Evolutionary conservation across 805 yeast species (phyloP).

Genomic region (Ogataea methanolica): DNA sequence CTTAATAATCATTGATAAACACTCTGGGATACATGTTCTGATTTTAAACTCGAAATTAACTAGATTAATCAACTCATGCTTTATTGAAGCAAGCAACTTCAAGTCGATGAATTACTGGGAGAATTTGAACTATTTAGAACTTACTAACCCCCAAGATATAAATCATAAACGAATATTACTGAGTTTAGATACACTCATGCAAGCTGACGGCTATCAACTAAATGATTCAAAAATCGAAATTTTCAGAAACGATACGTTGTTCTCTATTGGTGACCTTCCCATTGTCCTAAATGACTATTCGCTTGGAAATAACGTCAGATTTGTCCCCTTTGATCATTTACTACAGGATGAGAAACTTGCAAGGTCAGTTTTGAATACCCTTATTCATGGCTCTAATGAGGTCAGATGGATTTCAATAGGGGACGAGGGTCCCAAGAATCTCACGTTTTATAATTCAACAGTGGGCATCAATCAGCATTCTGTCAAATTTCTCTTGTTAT

Average conservation of each 20-base stretch:
- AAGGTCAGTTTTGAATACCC: background rate
- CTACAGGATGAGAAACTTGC: background rate
- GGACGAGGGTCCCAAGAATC: constrained; percentile 2
- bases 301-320: constrained; percentile 5
- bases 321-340: constrained; percentile 8
- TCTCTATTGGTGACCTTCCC: constrained; percentile 11
- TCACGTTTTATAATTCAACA: constrained; percentile 7
- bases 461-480: constrained; percentile 4
- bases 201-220: background rate
- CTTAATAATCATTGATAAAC: constrained; percentile 5
- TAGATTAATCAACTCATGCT: constrained; percentile 5
- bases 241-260: constrained; percentile 1
- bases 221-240: constrained; percentile 2
- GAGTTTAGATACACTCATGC: constrained; percentile 1
- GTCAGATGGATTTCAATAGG: constrained; percentile 5
- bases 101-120: constrained; percentile 8
- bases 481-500: constrained; percentile 5
- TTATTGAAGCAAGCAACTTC: background rate
- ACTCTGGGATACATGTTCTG: constrained; percentile 4
- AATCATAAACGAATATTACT: background rate
- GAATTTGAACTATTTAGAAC: constrained; percentile 5
- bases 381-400: background rate
- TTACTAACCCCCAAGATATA: background rate
- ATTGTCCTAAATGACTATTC: constrained; percentile 1
- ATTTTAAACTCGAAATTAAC: constrained; percentile 7